Evolutionary conservation across 2,329 filamentous ascomycete genomes (phyloP).

Genomic region (Alternaria hordeiaustralica): DNA sequence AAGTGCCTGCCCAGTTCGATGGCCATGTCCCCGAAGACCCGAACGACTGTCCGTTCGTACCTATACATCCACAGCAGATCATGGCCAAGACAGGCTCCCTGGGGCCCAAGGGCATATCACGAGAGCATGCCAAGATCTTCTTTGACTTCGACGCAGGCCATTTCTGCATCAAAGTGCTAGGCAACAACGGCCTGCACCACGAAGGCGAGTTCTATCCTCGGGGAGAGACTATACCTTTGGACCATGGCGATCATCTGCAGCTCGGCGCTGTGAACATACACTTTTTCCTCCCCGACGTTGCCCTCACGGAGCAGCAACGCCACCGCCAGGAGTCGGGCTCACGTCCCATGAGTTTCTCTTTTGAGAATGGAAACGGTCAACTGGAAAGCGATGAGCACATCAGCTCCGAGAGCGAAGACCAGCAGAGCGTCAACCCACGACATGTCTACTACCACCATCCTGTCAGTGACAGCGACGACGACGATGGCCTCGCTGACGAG

Average conservation of each 20-base stretch:
- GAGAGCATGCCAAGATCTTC: conserved; percentile 74
- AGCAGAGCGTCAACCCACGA: conserved; percentile 42
- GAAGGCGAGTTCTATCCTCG: conserved; percentile 31
- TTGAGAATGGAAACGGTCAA: conserved; percentile 67
- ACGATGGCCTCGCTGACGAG: conserved; percentile 34
- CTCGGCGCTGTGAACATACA: conserved; percentile 73
- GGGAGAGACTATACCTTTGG: conserved; percentile 54
- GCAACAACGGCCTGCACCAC: conserved; percentile 69
- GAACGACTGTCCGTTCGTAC: conserved; percentile 68
- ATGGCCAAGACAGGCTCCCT: conserved; percentile 56
- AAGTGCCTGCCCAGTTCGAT: conserved; percentile 58
- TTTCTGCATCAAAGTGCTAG: conserved; percentile 70
- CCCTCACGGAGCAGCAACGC: conserved; percentile 57
- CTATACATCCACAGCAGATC: conserved; percentile 69
- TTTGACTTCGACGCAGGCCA: conserved; percentile 69
- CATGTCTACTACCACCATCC: conserved; percentile 44
- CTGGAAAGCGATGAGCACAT: conserved; percentile 57
- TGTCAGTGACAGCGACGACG: conserved; percentile 35
- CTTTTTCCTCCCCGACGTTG: conserved; percentile 68
- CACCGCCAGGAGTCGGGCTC: conserved; percentile 58
- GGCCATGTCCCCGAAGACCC: conserved; percentile 65
- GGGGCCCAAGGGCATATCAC: conserved; percentile 75
- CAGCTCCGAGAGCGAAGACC: conserved; percentile 40
- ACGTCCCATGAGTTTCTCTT: conserved; percentile 74
- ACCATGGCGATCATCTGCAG: conserved; percentile 70